These are phyloP conservation scores for Fusarium kyushuense DNA, from an alignment of 2,329 filamentous ascomycete species.

Conservation along the genomic window DNA sequence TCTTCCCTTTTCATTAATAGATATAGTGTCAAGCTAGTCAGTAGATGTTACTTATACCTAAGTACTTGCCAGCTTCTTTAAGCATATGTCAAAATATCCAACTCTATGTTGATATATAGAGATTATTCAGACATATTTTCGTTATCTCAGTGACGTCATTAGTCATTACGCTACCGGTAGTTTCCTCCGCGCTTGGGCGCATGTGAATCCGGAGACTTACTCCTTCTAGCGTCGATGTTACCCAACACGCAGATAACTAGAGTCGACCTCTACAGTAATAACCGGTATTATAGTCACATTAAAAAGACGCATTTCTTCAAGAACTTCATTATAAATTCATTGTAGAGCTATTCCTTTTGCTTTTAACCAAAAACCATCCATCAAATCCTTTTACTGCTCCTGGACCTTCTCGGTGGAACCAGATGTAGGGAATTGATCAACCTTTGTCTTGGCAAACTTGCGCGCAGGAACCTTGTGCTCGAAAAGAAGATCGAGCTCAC, in stretches of 20 bases:
- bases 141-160: not conserved
- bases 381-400: not conserved
- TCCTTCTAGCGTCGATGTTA: not conserved
- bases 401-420: conserved; percentile 16
- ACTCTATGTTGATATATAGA: not conserved
- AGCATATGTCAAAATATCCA: not conserved
- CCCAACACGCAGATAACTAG: not conserved
- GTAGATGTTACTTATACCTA: not conserved
- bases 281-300: not conserved
- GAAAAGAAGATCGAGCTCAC: conserved; percentile 68
- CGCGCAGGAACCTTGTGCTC: conserved; percentile 58
- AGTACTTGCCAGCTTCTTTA: not conserved
- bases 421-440: conserved; percentile 39
- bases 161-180: not conserved
- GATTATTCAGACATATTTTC: not conserved
- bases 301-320: not conserved
- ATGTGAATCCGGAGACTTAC: not conserved
- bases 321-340: not conserved
- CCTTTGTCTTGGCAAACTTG: conserved; percentile 53
- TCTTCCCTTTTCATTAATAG: too few species aligned
- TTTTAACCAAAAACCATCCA: not conserved
- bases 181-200: not conserved
- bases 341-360: not conserved
- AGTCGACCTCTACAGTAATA: not conserved
- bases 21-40: too few species aligned